A percentile compares a stretch with the other conserved stretches of the same genome.
Evolutionary conservation across 352 stramenopile genomes (phyloP).

Genomic region (Pythium coloratum): DNA sequence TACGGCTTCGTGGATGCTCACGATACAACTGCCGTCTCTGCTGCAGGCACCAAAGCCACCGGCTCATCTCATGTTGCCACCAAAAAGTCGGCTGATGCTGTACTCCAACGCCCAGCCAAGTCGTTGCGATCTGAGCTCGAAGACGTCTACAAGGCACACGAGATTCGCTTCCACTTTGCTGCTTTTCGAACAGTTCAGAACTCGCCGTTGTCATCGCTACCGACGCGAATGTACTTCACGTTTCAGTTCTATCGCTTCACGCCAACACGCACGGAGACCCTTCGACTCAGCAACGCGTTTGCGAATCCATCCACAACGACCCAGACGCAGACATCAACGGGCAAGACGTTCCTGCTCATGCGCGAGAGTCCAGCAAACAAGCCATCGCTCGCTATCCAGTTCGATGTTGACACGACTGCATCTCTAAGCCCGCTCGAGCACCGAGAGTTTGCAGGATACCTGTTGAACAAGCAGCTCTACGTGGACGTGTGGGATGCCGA

Average conservation of each 20-base stretch:
- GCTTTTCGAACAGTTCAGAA: slow-evolving; percentile 55
- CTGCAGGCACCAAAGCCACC: neutral
- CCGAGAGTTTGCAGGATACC: slow-evolving; percentile 82
- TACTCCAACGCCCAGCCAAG: slow-evolving; percentile 23
- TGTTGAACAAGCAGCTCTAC: slow-evolving; percentile 81
- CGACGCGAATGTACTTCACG: slow-evolving; percentile 83
- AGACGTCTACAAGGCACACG: slow-evolving; percentile 77
- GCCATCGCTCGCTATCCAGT: slow-evolving; percentile 68
- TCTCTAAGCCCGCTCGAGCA: slow-evolving; percentile 66
- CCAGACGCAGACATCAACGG: slow-evolving; percentile 8
- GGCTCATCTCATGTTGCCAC: neutral
- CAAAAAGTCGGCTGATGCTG: neutral
- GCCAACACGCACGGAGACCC: slow-evolving; percentile 85
- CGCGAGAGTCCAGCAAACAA: slow-evolving; percentile 60
- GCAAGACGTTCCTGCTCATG: slow-evolving; percentile 63
- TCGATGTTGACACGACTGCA: slow-evolving; percentile 72
- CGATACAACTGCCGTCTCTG: slow-evolving; percentile 21
- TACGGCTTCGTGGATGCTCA: slow-evolving; percentile 82
- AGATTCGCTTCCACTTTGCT: slow-evolving; percentile 91
- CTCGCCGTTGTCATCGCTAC: slow-evolving; percentile 17
- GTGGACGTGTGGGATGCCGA: slow-evolving; percentile 95
- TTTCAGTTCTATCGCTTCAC: slow-evolving; percentile 93
- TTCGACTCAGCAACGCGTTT: slow-evolving; percentile 63
- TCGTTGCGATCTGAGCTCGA: slow-evolving; percentile 68
- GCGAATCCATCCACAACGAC: slow-evolving; percentile 28